Evolutionary conservation across 805 yeast genomes (phyloP).

Genomic region (Tetrapisispora phaffii): DNA sequence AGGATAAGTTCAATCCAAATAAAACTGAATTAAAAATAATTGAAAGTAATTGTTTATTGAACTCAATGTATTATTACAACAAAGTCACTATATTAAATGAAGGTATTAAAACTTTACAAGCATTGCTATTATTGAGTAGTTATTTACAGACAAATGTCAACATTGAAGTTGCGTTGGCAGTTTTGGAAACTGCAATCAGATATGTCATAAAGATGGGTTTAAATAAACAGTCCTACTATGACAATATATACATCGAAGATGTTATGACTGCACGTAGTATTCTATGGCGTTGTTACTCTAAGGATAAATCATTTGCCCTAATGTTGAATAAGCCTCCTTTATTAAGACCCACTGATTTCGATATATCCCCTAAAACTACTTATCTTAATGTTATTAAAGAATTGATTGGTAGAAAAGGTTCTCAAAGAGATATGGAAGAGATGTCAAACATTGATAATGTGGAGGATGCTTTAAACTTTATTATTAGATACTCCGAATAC

Average conservation of each 20-base stretch:
- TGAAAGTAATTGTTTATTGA: constrained; percentile 28
- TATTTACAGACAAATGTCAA: constrained; percentile 31
- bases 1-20: constrained; percentile 16
- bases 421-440: constrained; percentile 7
- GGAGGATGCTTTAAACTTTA: constrained; percentile 11
- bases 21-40: constrained; percentile 18
- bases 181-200: constrained; percentile 40
- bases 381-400: constrained; percentile 14
- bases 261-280: constrained; percentile 31
- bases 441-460: constrained; percentile 8
- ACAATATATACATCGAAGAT: constrained; percentile 32
- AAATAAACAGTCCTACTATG: constrained; percentile 39
- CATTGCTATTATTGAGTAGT: constrained; percentile 37
- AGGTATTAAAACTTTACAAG: constrained; percentile 43
- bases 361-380: constrained; percentile 9
- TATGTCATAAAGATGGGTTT: constrained; percentile 51
- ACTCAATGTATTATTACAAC: constrained; percentile 44
- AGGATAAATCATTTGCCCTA: constrained; percentile 17
- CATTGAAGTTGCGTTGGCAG: constrained; percentile 34
- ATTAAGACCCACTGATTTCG: constrained; percentile 16
- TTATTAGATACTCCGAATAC: constrained; percentile 13
- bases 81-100: constrained; percentile 41
- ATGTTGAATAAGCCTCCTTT: constrained; percentile 17
- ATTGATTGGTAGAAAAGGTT: background rate
- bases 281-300: constrained; percentile 38